phyloP scores from a whole-genome alignment of 345 rosid genomes.

The Stellera chamaejasme region DNA sequence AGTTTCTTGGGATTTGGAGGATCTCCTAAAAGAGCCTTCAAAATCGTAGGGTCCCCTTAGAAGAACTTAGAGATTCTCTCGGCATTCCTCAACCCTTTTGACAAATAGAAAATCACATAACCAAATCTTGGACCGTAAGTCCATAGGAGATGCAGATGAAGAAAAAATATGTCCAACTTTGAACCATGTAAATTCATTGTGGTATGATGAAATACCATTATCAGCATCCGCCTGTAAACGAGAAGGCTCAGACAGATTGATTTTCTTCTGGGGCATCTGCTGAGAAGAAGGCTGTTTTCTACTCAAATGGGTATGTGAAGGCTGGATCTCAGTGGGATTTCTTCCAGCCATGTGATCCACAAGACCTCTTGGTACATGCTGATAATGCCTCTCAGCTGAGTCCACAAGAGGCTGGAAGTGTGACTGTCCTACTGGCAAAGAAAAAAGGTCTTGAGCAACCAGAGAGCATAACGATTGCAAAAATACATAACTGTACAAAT shows the following conservation, averaged over 20 bases:
- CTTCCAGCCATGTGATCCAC: neutral
- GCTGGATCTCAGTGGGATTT: conserved; percentile 4
- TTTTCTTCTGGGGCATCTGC: conserved; percentile 7
- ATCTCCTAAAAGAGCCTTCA: no score
- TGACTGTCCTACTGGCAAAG: conserved; percentile 10
- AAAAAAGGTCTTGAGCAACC: no score
- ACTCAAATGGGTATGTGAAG: conserved; percentile 6
- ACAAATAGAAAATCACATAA: no score
- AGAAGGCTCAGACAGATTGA: conserved; percentile 10
- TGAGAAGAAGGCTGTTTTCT: neutral
- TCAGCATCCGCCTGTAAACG: conserved; percentile 4
- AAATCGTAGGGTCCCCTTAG: no score
- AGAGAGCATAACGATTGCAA: no score
- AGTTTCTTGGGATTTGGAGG: no score
- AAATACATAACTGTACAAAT: no score
- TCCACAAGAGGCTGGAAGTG: neutral
- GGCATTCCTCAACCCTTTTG: no score
- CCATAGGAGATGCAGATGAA: no score
- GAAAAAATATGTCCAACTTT: no score
- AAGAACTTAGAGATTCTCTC: no score
- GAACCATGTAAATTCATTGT: neutral
- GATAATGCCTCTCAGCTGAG: neutral
- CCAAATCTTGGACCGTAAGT: no score
- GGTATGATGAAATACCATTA: neutral
- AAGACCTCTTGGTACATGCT: neutral